Conservation (phyloP, 495 filamentous ascomycete species). For the Aspergillus incahuasiensis region DNA sequence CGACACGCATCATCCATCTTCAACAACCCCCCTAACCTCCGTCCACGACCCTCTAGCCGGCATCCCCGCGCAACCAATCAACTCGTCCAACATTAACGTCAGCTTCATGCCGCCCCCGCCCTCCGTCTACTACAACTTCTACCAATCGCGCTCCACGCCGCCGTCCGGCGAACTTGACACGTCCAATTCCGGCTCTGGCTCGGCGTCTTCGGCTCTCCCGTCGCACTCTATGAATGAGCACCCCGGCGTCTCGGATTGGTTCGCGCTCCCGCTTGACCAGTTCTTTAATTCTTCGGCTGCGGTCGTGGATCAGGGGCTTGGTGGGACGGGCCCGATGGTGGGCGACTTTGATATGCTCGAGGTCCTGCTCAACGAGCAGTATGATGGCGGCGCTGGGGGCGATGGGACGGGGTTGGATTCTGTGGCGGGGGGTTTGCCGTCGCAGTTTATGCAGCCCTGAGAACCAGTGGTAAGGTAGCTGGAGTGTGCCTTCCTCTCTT, state of each 20-base stretch:
- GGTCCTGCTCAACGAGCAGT: conserved; percentile 43
- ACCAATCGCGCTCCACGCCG: conserved; percentile 34
- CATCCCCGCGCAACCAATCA: conserved; percentile 46
- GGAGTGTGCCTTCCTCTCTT: too few relatives aligned
- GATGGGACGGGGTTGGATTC: conserved; percentile 18
- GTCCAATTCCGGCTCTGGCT: conserved; percentile 12
- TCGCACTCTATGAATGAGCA: conserved; percentile 24
- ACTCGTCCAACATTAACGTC: conserved; percentile 44
- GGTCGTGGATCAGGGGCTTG: conserved; percentile 46
- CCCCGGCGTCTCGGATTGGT: conserved; percentile 39
- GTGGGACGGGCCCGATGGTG: conserved; percentile 45
- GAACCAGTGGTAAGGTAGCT: too few relatives aligned
- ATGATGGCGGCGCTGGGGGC: conserved; percentile 29
- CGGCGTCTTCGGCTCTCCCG: conserved; percentile 8
- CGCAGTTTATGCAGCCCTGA: conserved; percentile 22
- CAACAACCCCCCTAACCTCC: conserved; percentile 23
- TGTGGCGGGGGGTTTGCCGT: conserved; percentile 3
- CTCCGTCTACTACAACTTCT: conserved; percentile 46
- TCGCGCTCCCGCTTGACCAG: conserved; percentile 45
- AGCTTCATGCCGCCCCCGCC: conserved; percentile 49
- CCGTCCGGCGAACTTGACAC: conserved; percentile 27
- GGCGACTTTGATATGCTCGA: conserved; percentile 48
- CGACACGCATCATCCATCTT: conserved; percentile 25
- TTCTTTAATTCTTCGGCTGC: conserved; percentile 48
- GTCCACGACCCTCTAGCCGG: conserved; percentile 41